Conservation (phyloP, 2,329 filamentous ascomycete species). For the Scedosporium apiospermum region DNA sequence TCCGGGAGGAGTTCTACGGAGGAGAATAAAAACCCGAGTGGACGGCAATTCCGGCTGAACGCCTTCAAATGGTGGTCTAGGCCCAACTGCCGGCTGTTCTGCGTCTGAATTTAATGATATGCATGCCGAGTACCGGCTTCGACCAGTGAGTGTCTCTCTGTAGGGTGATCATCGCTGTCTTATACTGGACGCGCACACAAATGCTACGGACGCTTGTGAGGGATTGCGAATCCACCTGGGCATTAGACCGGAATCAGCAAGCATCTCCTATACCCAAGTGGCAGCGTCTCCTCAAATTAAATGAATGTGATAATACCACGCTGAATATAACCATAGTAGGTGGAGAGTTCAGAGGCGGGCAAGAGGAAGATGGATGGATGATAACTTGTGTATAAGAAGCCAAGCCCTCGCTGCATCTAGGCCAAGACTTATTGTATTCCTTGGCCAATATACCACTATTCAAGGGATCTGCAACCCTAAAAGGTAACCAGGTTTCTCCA, state of each 20-base stretch:
- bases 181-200: not conserved
- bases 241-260: not conserved
- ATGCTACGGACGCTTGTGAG: not conserved
- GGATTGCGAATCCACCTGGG: not conserved
- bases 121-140: not conserved
- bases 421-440: not conserved
- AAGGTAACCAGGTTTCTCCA: not conserved
- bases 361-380: not conserved
- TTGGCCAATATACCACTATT: not conserved
- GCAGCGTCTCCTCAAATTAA: not conserved
- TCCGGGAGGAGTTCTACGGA: not conserved
- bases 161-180: not conserved
- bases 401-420: not conserved
- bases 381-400: not conserved
- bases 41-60: not conserved
- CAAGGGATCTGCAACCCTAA: not conserved
- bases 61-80: not conserved
- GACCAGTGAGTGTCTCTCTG: not conserved
- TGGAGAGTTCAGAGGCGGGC: not conserved
- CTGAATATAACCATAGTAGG: not conserved
- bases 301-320: not conserved
- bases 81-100: not conserved
- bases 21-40: not conserved
- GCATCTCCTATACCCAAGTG: not conserved
- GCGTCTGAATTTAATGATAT: not conserved